Conservation (phyloP, 441 rosid genomes). For the Melastoma candidum region DNA sequence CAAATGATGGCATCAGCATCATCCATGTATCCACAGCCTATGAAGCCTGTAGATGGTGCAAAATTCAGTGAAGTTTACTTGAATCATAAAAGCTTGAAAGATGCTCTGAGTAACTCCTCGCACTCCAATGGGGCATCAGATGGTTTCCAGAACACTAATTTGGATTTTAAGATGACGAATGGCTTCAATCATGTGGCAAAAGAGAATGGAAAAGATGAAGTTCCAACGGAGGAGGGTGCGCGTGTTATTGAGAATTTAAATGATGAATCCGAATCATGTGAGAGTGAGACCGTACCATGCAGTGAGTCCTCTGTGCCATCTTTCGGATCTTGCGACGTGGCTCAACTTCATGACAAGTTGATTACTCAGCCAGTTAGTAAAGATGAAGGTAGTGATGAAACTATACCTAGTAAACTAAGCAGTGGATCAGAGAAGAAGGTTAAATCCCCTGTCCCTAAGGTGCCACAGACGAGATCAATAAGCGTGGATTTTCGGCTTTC, state of each 20-base stretch:
- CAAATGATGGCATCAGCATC: constrained; percentile 19
- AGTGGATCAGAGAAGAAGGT: constrained; percentile 32
- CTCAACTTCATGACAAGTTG: constrained; percentile 35
- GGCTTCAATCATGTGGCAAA: constrained; percentile 20
- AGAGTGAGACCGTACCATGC: constrained; percentile 25
- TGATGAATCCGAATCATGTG: constrained; percentile 29
- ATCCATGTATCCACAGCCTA: constrained; percentile 22
- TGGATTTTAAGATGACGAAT: constrained; percentile 16
- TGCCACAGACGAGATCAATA: constrained; percentile 70
- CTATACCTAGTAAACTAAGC: neutral
- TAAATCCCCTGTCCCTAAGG: constrained; percentile 51
- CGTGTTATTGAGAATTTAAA: constrained; percentile 21
- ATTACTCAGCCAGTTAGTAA: constrained; percentile 26
- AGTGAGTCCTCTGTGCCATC: constrained; percentile 30
- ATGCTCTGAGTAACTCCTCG: constrained; percentile 16
- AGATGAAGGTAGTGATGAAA: constrained; percentile 34
- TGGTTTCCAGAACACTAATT: constrained; percentile 15
- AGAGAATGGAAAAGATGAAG: constrained; percentile 26
- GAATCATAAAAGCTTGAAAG: constrained; percentile 23
- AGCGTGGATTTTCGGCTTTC: constrained; percentile 92
- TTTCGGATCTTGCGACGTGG: constrained; percentile 30
- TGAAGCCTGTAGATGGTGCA: constrained; percentile 23
- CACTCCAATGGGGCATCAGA: constrained; percentile 24
- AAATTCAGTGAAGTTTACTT: constrained; percentile 24
- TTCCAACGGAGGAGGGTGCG: constrained; percentile 31